Conservation (phyloP, 352 stramenopile genomes). For the Globisporangium cystogenes region DNA sequence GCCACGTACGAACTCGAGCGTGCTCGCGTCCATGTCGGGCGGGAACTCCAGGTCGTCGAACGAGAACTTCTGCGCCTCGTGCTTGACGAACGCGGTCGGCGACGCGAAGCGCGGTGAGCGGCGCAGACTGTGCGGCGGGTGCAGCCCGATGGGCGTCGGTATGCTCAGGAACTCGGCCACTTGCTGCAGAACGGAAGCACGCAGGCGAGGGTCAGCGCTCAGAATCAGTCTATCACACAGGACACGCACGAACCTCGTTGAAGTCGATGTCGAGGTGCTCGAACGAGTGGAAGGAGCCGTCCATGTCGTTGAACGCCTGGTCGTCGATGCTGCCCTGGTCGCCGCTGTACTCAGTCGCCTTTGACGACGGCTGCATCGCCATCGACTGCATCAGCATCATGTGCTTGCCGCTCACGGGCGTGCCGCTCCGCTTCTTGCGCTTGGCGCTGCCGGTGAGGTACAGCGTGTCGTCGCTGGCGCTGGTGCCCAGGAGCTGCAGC, state of each 20-base stretch:
- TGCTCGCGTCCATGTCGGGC: slow-evolving; percentile 59
- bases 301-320: slow-evolving; percentile 45
- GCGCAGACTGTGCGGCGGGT: slow-evolving; percentile 62
- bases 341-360: slow-evolving; percentile 14
- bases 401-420: slow-evolving; percentile 10
- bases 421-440: slow-evolving; percentile 47
- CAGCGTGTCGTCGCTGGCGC: slow-evolving; percentile 3
- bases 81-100: slow-evolving; percentile 57
- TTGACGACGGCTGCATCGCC: slow-evolving; percentile 28
- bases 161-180: slow-evolving; percentile 82
- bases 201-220: neutral
- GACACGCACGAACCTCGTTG: slow-evolving; percentile 47
- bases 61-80: slow-evolving; percentile 75
- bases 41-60: slow-evolving; percentile 82
- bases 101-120: slow-evolving; percentile 75
- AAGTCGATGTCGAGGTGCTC: slow-evolving; percentile 86
- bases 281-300: slow-evolving; percentile 66
- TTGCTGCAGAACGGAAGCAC: slow-evolving; percentile 30
- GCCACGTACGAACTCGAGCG: slow-evolving; percentile 72
- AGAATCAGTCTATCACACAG: neutral
- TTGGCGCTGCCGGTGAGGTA: slow-evolving; percentile 26
- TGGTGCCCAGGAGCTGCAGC: slow-evolving; percentile 61
- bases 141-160: slow-evolving; percentile 50
- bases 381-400: slow-evolving; percentile 19
- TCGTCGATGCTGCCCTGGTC: slow-evolving; percentile 13